Evolutionary conservation across 1,139 yeast genomes (phyloP), one percentile per base, ranked within the genome.

Genomic region (Yamadazyma friedrichii): DNA sequence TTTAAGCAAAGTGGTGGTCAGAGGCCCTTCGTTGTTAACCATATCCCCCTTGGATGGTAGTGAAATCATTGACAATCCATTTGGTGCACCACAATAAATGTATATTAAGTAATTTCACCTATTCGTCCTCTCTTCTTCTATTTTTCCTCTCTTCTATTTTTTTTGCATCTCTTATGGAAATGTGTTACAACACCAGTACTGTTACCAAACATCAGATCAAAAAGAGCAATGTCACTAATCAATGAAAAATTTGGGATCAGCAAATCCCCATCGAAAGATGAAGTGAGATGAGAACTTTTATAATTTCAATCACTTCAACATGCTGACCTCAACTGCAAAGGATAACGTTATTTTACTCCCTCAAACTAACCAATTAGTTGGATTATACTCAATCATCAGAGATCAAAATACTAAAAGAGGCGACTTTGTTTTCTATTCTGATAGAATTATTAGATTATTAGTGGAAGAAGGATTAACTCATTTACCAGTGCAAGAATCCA

Each of bases 401-500:
- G 88, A 88, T 61, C 78, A 74, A 55, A 65, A 64, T 43, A 91
- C 98, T 22, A 72, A 78, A 46, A 78, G 98, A 55, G 88, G 94
- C 2, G 98, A 93, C 59, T 93, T 93, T 61, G 94, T 93, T 42
- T 93, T 93, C 64, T 93, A 91, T 63, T 81, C 97, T 12, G 97
- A 93, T 62, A 76, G 98, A 61, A 91, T 93, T 66, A 93, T 93
- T 59, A 77, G 98, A 46, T 70, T 93, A 38, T 69, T 93, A 47
- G 98, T 93, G 16, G 98, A 93, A 67, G 96, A 86, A 63, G 97
- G 98, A 28, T 77, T 93, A 57, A 91, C 93, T 64, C 89, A 86
- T 58, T 72, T 93, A 40, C 98, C 98, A 8, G 96, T 91, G 13
- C 80, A 82, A 53, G 70, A 82, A 37, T 62, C 74, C 32, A 60